phyloP scores from a whole-genome alignment of 495 filamentous ascomycete species.

The Xylona heveae region DNA sequence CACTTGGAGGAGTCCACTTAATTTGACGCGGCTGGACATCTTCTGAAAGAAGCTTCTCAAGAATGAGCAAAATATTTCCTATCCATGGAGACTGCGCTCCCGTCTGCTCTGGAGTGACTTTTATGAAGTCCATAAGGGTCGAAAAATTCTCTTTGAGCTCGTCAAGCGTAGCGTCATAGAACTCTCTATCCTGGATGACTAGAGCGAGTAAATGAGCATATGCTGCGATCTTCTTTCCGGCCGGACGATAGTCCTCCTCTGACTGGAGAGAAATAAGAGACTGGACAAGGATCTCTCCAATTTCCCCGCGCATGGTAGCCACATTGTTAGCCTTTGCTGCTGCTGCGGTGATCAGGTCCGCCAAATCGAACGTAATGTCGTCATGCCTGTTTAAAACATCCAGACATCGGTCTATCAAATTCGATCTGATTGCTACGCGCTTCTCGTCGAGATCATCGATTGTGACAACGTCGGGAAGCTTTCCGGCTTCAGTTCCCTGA shows the following conservation, averaged over 20 bases:
- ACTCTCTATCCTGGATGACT: constrained; percentile 59
- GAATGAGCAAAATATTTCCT: constrained; percentile 67
- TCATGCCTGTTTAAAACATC: constrained; percentile 69
- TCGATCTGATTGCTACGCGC: constrained; percentile 45
- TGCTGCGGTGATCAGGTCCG: constrained; percentile 62
- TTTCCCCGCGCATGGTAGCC: constrained; percentile 43
- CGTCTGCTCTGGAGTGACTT: constrained; percentile 40
- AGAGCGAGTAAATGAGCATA: constrained; percentile 86
- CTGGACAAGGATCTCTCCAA: constrained; percentile 63
- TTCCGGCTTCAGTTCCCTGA: constrained; percentile 6
- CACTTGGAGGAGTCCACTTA: constrained; percentile 40
- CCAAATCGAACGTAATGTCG: constrained; percentile 76
- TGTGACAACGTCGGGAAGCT: constrained; percentile 26
- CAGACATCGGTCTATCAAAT: constrained; percentile 72
- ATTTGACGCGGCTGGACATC: constrained; percentile 63
- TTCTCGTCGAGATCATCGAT: constrained; percentile 70
- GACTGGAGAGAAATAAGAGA: constrained; percentile 67
- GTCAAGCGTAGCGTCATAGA: constrained; percentile 55
- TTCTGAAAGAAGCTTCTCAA: constrained; percentile 76
- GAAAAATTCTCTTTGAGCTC: constrained; percentile 61
- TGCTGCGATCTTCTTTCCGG: constrained; percentile 71
- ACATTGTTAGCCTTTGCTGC: constrained; percentile 41
- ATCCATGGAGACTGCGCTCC: constrained; percentile 82
- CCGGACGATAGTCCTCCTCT: constrained; percentile 46
- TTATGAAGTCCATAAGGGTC: constrained; percentile 60